Evolutionary conservation across 305 asterid genomes (phyloP).

Genomic region (Solanum hybrid): DNA sequence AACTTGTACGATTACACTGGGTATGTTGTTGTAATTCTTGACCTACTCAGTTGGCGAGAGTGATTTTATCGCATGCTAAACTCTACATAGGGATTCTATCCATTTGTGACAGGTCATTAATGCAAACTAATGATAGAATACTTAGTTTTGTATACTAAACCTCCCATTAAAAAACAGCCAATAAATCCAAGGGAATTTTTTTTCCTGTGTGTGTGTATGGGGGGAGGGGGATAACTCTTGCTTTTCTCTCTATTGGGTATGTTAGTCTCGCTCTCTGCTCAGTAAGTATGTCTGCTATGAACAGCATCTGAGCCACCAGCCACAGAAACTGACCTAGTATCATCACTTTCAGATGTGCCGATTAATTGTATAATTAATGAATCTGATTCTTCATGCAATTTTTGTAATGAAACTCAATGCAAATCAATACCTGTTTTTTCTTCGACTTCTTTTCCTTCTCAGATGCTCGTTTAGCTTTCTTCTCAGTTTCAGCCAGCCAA

Average conservation of each 20-base stretch:
- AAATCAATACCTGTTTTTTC: constrained; percentile 71
- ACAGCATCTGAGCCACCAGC: not conserved
- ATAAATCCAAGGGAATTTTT: not conserved
- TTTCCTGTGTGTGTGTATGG: not conserved
- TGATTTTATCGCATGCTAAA: not conserved
- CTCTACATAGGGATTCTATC: not conserved
- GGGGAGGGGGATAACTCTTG: not conserved
- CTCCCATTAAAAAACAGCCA: not conserved
- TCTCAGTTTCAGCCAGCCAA: constrained; percentile 73
- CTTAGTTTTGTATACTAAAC: not conserved
- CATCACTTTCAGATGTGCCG: not conserved
- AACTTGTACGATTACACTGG: not conserved
- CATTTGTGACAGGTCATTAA: not conserved
- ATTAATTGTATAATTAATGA: not conserved
- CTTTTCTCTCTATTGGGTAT: not conserved
- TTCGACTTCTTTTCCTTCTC: constrained; percentile 86
- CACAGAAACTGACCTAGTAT: not conserved
- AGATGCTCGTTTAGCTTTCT: constrained; percentile 53
- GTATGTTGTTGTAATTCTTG: not conserved
- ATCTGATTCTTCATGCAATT: not conserved
- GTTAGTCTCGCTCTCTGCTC: not conserved
- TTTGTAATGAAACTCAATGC: not conserved
- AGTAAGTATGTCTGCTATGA: not conserved
- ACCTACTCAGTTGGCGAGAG: not conserved
- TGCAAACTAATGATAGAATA: not conserved